phyloP scores from a whole-genome alignment of 495 filamentous ascomycete species.

The Pyrenula aspistea region DNA sequence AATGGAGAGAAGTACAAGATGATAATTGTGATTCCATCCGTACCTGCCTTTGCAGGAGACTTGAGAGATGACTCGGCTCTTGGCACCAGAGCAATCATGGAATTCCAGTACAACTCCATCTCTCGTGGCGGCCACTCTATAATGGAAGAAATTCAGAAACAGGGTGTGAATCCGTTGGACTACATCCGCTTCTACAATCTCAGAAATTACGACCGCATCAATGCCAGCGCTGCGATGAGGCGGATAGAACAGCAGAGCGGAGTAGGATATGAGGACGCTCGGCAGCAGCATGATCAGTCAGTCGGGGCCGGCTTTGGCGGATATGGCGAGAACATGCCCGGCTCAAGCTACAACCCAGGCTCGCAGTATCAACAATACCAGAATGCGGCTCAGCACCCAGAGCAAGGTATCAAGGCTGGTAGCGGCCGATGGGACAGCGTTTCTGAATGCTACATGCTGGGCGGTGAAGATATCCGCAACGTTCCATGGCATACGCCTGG shows the following conservation, averaged over 20 bases:
- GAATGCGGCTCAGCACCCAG: constrained; percentile 41
- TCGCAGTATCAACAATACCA: constrained; percentile 53
- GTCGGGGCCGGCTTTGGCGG: constrained; percentile 20
- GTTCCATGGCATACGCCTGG: constrained; percentile 66
- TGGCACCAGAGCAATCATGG: constrained; percentile 89
- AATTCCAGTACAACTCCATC: constrained; percentile 85
- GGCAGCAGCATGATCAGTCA: constrained; percentile 50
- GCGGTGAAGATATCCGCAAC: constrained; percentile 58
- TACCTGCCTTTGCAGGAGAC: constrained; percentile 88
- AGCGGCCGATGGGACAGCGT: constrained; percentile 62
- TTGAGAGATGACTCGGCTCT: constrained; percentile 65
- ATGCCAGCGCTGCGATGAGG: constrained; percentile 51
- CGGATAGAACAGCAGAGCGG: constrained; percentile 54
- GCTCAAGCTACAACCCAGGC: constrained; percentile 26
- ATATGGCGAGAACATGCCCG: constrained; percentile 24
- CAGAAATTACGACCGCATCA: constrained; percentile 85
- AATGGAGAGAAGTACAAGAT: constrained; percentile 69
- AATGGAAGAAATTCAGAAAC: constrained; percentile 61
- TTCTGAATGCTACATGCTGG: constrained; percentile 73
- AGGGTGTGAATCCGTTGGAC: constrained; percentile 58
- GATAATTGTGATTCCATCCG: constrained; percentile 73
- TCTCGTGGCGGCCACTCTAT: constrained; percentile 82
- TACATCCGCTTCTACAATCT: constrained; percentile 97
- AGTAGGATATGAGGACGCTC: constrained; percentile 61
- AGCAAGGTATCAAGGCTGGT: constrained; percentile 19